Evolutionary conservation across 108 stramenopile genomes (phyloP).

Genomic region (Cyclotella atomus): DNA sequence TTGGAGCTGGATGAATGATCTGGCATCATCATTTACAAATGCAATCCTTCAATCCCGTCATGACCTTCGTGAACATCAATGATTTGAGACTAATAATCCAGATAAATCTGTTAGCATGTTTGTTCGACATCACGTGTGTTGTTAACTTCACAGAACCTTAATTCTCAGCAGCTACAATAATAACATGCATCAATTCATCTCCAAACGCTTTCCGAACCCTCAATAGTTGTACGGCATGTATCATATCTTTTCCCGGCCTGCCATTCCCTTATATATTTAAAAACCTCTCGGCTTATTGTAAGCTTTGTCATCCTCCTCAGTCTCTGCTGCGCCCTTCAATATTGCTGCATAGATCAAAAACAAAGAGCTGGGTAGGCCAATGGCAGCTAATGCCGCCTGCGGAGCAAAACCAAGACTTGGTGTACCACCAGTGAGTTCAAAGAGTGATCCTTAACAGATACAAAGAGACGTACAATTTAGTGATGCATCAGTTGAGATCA

Average conservation of each 20-base stretch:
- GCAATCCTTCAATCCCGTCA: neutral
- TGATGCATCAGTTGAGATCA: no score
- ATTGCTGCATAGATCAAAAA: constrained; percentile 84
- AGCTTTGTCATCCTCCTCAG: constrained; percentile 78
- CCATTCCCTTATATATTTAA: neutral
- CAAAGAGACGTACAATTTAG: no score
- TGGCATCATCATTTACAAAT: constrained; percentile 32
- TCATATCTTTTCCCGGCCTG: no score
- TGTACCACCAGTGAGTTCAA: constrained; percentile 59
- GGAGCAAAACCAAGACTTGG: constrained; percentile 56
- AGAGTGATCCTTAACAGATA: constrained; percentile 73
- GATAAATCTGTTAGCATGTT: no score
- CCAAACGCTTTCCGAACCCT: no score
- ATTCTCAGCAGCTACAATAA: no score
- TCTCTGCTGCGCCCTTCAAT: constrained; percentile 75
- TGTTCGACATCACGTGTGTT: no score
- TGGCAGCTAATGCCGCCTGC: constrained; percentile 57
- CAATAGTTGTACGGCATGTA: no score
- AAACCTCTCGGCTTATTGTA: constrained; percentile 41
- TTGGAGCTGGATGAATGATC: constrained; percentile 82
- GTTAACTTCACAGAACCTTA: no score
- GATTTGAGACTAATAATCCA: no score
- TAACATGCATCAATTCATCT: no score
- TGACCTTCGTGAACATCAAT: no score
- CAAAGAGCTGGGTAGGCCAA: constrained; percentile 61